A percentile compares a stretch with the other conserved stretches of the same genome.
These are phyloP conservation scores for Lepidium aucheri DNA, from an alignment of 345 rosid genomes.

Conservation along the genomic window DNA sequence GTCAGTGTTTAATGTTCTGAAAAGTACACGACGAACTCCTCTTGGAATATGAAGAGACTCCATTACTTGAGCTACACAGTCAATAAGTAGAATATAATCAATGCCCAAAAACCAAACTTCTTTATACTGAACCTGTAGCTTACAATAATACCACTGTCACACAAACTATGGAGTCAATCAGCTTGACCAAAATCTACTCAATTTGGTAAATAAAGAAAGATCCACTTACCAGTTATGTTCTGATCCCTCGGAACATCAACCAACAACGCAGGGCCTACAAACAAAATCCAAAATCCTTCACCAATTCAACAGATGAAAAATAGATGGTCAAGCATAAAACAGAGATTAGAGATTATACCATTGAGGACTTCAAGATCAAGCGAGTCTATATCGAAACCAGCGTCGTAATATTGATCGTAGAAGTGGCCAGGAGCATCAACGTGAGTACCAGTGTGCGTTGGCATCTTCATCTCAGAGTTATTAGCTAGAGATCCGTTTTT, in stretches of 20 bases:
- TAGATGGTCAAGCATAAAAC: not conserved
- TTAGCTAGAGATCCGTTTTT: slow-evolving; percentile 81
- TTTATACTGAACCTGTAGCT: not conserved
- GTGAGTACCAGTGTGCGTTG: slow-evolving; percentile 80
- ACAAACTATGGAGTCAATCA: not conserved
- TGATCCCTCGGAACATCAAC: slow-evolving; percentile 50
- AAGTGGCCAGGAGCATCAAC: slow-evolving; percentile 90
- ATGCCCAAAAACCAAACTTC: not conserved
- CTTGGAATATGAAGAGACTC: slow-evolving; percentile 60
- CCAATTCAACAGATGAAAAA: not conserved
- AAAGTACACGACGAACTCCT: slow-evolving; percentile 77
- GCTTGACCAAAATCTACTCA: not conserved
- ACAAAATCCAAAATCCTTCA: not conserved
- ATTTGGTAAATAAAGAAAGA: not conserved
- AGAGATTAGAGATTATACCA: slow-evolving; percentile 25
- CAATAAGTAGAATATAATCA: not conserved
- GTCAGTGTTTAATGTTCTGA: slow-evolving; percentile 82
- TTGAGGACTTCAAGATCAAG: slow-evolving; percentile 68
- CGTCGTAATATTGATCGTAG: slow-evolving; percentile 64
- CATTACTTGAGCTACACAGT: slow-evolving; percentile 61
- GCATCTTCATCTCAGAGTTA: slow-evolving; percentile 65
- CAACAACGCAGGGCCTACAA: slow-evolving; percentile 47
- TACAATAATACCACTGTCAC: not conserved
- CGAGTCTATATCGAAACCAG: slow-evolving; percentile 82
- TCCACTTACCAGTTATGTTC: slow-evolving; percentile 47